Evolutionary conservation across 2,329 filamentous ascomycete genomes (phyloP).

Genomic region (Ustulina deusta): DNA sequence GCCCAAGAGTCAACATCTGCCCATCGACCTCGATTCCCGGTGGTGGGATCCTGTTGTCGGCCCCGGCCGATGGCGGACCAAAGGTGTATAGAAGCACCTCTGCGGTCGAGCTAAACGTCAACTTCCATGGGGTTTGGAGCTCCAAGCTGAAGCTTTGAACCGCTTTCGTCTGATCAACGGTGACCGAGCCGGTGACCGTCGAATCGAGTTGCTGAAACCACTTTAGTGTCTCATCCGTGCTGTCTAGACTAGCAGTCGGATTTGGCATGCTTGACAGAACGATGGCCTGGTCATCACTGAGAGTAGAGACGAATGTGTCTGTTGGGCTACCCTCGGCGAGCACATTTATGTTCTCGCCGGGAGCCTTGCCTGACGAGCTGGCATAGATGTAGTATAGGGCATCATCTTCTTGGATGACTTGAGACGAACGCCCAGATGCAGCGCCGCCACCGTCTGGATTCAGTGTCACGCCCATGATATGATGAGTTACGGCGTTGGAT

Average conservation of each 20-base stretch:
- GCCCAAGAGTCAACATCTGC: slow-evolving; percentile 18
- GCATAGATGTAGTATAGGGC: slow-evolving; percentile 15
- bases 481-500: no score
- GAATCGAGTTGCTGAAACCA: slow-evolving; percentile 24
- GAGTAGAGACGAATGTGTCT: slow-evolving; percentile 18
- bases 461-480: no score
- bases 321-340: slow-evolving; percentile 12
- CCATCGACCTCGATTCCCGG: slow-evolving; percentile 23
- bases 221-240: slow-evolving; percentile 18
- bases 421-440: no score
- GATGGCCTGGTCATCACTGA: slow-evolving; percentile 21
- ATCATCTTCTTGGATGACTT: no score
- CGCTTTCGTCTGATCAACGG: neutral
- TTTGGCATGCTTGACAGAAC: slow-evolving; percentile 16
- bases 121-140: slow-evolving; percentile 26
- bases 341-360: slow-evolving; percentile 4
- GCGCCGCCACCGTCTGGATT: no score
- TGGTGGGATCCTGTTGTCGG: slow-evolving; percentile 20
- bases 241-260: slow-evolving; percentile 14
- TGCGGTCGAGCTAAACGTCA: slow-evolving; percentile 30
- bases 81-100: slow-evolving; percentile 28
- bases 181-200: slow-evolving; percentile 17
- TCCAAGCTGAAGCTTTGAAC: slow-evolving; percentile 24
- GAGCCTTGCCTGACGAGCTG: neutral
- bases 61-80: slow-evolving; percentile 15